These are phyloP conservation scores for Lippia alba DNA, from an alignment of 305 asterid genomes.

Conservation along the genomic window DNA sequence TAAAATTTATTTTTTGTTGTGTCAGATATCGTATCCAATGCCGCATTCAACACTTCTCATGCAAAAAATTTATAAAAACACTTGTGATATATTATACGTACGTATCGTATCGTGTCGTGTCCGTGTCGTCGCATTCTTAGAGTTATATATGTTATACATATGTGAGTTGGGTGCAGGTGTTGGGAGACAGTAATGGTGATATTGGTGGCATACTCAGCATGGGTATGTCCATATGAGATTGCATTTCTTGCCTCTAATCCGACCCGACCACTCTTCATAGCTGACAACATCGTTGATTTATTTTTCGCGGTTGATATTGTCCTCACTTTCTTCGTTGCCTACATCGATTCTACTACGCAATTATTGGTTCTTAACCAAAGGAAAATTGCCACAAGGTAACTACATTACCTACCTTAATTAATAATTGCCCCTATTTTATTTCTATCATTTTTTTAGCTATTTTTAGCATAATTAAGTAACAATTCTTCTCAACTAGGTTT, in stretches of 20 bases:
- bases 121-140: no score
- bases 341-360: constrained; percentile 77
- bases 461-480: no score
- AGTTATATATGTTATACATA: no score
- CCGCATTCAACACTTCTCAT: no score
- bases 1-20: no score
- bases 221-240: constrained; percentile 85
- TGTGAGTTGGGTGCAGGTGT: constrained; percentile 49
- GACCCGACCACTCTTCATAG: constrained; percentile 43
- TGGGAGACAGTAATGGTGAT: constrained; percentile 89
- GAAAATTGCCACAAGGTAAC: constrained; percentile 72
- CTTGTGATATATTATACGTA: no score
- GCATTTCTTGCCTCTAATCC: constrained; percentile 62
- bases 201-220: constrained; percentile 76
- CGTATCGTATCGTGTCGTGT: no score
- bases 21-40: no score
- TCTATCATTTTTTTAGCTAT: no score
- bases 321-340: constrained; percentile 82
- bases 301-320: constrained; percentile 72
- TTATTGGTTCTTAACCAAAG: constrained; percentile 57
- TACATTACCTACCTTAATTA: neutral
- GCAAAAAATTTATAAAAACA: no score
- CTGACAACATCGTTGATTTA: constrained; percentile 65
- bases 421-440: no score
- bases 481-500: no score